Percentiles rank a stretch among this genome's conserved stretches.
Evolutionary conservation across 1,139 yeast genomes (phyloP).

Genomic region (Suhomyces chickasaworum): DNA sequence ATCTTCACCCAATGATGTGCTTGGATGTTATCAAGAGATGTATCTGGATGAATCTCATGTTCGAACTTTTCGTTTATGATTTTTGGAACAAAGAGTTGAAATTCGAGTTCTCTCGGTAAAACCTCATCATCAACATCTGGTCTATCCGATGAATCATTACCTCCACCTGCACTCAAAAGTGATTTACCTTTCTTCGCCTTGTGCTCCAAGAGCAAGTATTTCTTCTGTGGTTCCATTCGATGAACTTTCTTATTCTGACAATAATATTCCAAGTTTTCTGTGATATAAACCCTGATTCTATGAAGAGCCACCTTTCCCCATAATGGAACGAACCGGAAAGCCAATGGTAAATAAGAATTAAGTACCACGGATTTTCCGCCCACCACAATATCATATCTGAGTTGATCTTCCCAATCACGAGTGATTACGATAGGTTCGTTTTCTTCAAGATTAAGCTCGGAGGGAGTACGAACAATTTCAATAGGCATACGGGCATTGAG

Average conservation of each 20-base stretch:
- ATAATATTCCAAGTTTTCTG: constrained; percentile 89
- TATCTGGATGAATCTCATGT: constrained; percentile 70
- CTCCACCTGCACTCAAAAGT: constrained; percentile 32
- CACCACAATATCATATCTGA: constrained; percentile 85
- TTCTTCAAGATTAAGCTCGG: constrained; percentile 79
- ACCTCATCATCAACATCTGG: constrained; percentile 45
- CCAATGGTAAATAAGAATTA: constrained; percentile 80
- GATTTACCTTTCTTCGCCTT: constrained; percentile 60
- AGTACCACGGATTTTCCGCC: constrained; percentile 86
- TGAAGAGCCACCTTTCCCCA: constrained; percentile 83
- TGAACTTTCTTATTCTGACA: constrained; percentile 86
- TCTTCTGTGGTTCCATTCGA: constrained; percentile 84
- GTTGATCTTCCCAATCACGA: constrained; percentile 91
- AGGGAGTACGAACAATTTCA: constrained; percentile 70
- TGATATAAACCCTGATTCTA: constrained; percentile 77
- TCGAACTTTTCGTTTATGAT: constrained; percentile 49
- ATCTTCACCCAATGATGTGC: constrained; percentile 94
- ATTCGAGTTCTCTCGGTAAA: constrained; percentile 69
- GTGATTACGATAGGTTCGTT: constrained; percentile 91
- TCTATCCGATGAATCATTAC: constrained; percentile 20
- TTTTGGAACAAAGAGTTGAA: constrained; percentile 79
- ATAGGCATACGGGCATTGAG: constrained; percentile 66
- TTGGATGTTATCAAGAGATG: constrained; percentile 74
- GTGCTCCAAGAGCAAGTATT: constrained; percentile 77
- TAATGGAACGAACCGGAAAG: constrained; percentile 79